Percentiles rank a stretch among this genome's conserved stretches.
phyloP scores from a whole-genome alignment of 306 rosid genomes.

The Fragaria iinumae region DNA sequence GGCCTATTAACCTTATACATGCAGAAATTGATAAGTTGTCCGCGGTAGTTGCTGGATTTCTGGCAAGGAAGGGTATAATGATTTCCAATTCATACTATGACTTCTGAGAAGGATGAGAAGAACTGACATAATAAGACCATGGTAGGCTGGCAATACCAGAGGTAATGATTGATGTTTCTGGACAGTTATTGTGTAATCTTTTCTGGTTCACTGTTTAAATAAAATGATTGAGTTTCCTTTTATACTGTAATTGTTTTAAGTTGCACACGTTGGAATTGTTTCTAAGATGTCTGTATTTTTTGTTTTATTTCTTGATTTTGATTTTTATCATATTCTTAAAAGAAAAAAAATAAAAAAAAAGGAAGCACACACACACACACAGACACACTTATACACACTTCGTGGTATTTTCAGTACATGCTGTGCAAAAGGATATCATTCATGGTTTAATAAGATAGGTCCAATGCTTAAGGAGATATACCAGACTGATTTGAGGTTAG shows the following conservation, averaged over 20 bases:
- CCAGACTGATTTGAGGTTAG: constrained; percentile 1
- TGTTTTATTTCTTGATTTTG: not conserved
- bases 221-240: too few species aligned
- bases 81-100: constrained; percentile 25
- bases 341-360: too few species aligned
- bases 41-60: not conserved
- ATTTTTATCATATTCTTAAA: not conserved
- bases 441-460: not conserved
- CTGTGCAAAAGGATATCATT: not conserved
- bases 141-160: constrained; percentile 28
- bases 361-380: not conserved
- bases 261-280: not conserved
- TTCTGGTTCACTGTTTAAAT: too few species aligned
- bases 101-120: constrained; percentile 23
- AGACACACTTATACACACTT: not conserved
- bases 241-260: too few species aligned
- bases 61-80: constrained; percentile 28
- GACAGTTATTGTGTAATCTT: not conserved
- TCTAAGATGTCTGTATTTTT: not conserved
- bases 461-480: not conserved
- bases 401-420: too few species aligned
- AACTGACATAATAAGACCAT: constrained; percentile 20
- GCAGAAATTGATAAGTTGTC: too few species aligned
- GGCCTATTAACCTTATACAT: constrained; percentile 8
- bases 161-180: constrained; percentile 28